phyloP scores from a whole-genome alignment of 805 yeast species.

The Candida caryicola region DNA sequence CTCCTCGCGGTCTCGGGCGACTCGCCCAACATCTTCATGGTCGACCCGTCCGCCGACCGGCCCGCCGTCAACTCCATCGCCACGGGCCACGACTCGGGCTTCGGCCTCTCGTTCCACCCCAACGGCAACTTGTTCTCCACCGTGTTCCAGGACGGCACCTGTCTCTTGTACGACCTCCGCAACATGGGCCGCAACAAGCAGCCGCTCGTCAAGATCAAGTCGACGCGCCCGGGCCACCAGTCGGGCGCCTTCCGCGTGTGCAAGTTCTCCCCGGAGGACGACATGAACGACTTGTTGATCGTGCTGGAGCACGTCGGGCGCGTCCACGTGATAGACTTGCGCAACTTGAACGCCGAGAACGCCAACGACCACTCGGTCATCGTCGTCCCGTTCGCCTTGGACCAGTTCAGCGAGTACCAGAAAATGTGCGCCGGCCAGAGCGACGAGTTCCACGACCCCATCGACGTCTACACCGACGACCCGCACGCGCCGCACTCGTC shows the following conservation, averaged over 20 bases:
- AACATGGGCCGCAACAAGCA: conserved; percentile 35
- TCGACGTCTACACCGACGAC: conserved; percentile 4
- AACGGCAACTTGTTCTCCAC: conserved; percentile 73
- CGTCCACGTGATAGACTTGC: conserved; percentile 78
- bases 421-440: neutral
- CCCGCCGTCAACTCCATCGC: conserved; percentile 40
- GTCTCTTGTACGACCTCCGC: conserved; percentile 74
- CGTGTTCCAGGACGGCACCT: conserved; percentile 82
- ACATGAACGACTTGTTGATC: conserved; percentile 72
- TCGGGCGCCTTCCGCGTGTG: conserved; percentile 68
- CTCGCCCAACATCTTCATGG: conserved; percentile 58
- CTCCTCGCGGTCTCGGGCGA: conserved; percentile 69
- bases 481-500: neutral
- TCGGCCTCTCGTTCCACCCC: conserved; percentile 76
- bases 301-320: conserved; percentile 84
- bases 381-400: conserved; percentile 54
- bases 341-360: conserved; percentile 45
- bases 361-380: conserved; percentile 70
- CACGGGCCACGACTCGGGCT: conserved; percentile 74
- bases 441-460: conserved; percentile 1
- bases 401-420: conserved; percentile 33
- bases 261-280: conserved; percentile 46
- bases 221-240: conserved; percentile 55
- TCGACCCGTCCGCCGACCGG: conserved; percentile 40
- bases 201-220: conserved; percentile 54